Percentiles rank a stretch among this genome's conserved stretches.
Conservation (phyloP, 139 green algal genomes). For the Chlamydomonas sp. region DNA sequence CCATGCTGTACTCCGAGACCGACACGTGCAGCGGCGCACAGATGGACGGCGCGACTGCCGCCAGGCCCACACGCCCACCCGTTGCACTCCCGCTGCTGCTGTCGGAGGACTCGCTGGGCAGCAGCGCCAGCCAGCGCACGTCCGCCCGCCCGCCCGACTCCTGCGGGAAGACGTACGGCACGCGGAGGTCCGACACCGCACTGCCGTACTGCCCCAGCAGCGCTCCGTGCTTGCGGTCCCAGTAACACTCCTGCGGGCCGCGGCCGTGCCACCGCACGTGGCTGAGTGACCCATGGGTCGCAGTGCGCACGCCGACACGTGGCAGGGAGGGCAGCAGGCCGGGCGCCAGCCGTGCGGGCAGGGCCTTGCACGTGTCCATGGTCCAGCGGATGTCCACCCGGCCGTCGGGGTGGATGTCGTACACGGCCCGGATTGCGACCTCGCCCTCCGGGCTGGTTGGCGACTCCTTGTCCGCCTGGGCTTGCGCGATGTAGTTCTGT, state of each 20-base stretch:
- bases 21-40: background rate
- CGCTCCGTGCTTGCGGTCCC: conserved; percentile 75
- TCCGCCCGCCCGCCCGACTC: conserved; percentile 79
- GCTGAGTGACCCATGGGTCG: conserved; percentile 34
- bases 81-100: background rate
- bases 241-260: conserved; percentile 95
- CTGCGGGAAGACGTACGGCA: conserved; percentile 90
- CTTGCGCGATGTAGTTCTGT: no score
- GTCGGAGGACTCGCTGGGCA: background rate
- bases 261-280: conserved; percentile 78
- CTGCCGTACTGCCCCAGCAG: conserved; percentile 33
- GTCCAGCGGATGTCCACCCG: conserved; percentile 61
- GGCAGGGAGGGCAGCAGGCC: conserved; percentile 66
- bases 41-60: background rate
- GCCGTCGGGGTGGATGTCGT: conserved; percentile 52
- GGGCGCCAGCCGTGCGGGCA: conserved; percentile 65
- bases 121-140: conserved; percentile 74
- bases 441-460: conserved; percentile 27
- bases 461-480: no score
- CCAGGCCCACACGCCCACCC: background rate
- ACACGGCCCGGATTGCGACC: conserved; percentile 56
- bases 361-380: conserved; percentile 68
- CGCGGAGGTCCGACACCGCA: conserved; percentile 65
- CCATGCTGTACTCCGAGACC: conserved; percentile 33
- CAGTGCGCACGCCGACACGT: conserved; percentile 74